Evolutionary conservation across 1,284 basidiomycete genomes (phyloP), one percentile per base, ranked within the genome.

Genomic region (Ustilago bromivora): DNA sequence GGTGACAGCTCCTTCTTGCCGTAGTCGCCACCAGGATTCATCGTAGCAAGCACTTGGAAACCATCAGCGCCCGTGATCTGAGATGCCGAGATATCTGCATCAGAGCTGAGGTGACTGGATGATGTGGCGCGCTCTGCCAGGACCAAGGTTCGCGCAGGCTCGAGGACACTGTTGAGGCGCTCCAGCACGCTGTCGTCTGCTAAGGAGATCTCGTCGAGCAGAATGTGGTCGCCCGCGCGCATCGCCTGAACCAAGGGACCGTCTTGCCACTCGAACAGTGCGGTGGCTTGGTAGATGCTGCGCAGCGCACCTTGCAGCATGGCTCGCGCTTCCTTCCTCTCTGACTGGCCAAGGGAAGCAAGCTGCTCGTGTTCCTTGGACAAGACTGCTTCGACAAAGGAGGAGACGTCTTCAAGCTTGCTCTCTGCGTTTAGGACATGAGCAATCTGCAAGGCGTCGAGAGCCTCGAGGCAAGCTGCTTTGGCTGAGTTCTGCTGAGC

Each of bases 11-110:
- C 97, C 86, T 99, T 99, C 88, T 99, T 99, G 46, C 97, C 97
- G 82, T 97, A 99, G 86, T 99, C 97, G 41, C 97, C 97, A 40
- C 97, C 97, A 0, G 97, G 97, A 86, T 99, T 99, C 97, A 99
- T 99, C 0, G 97, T 99, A 1, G 97, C 96, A 0, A 98, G 89
- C 43, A 99, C 90, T 85, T 96, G 92, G 89, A 99, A 99, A 3
- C 78, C 80, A 1, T 76, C 67, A 8, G 58, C 66, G 5, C 78
- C 84, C 0, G 35, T 64, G 61, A 85, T 69, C 57, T 80, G 74
- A 7, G 76, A 66, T 13, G 79, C 52, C 9, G 64, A 63, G 46
- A 78, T 69, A 46, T 80, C 80, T 13, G 60, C 34, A 7, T 75
- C 80, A 1, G 65, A 74, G 11, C 93, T 94, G 15, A 71, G 49